Evolutionary conservation across 1,139 yeast species (phyloP).

Genomic region (Yamadazyma diospyri): DNA sequence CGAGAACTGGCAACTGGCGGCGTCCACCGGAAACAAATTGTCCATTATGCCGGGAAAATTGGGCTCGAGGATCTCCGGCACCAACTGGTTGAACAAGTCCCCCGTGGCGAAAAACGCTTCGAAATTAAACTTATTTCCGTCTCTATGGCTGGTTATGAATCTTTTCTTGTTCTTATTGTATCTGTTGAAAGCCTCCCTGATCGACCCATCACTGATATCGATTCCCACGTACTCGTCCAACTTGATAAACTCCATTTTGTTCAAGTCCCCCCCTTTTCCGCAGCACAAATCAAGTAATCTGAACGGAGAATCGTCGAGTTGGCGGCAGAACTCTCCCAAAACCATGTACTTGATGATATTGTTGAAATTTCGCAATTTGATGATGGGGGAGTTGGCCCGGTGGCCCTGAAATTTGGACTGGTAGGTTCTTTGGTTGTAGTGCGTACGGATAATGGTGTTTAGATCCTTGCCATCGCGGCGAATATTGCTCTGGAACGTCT

Average conservation of each 20-base stretch:
- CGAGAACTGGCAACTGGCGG: conserved; percentile 87
- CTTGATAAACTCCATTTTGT: conserved; percentile 77
- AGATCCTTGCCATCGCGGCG: conserved; percentile 37
- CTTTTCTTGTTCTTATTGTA: conserved; percentile 48
- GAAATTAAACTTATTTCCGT: conserved; percentile 48
- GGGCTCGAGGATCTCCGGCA: conserved; percentile 72
- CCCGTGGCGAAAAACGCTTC: conserved; percentile 87
- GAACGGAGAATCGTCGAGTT: conserved; percentile 24
- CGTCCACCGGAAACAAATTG: conserved; percentile 78
- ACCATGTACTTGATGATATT: conserved; percentile 87
- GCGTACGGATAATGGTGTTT: conserved; percentile 68
- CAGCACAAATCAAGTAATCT: conserved; percentile 80
- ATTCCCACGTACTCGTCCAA: conserved; percentile 81
- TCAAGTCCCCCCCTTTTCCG: conserved; percentile 97
- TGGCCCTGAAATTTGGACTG: conserved; percentile 57
- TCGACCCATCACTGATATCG: conserved; percentile 87
- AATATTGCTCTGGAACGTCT: conserved; percentile 40
- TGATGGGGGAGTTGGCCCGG: conserved; percentile 78
- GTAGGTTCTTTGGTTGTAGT: conserved; percentile 82
- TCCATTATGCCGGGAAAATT: conserved; percentile 48
- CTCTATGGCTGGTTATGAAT: conserved; percentile 39
- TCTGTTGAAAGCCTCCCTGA: conserved; percentile 78
- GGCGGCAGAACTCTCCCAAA: conserved; percentile 54
- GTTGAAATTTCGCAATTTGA: conserved; percentile 82
- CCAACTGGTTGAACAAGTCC: conserved; percentile 73